Conservation (phyloP, 208 protist species). For the Leishmania turanica region DNA sequence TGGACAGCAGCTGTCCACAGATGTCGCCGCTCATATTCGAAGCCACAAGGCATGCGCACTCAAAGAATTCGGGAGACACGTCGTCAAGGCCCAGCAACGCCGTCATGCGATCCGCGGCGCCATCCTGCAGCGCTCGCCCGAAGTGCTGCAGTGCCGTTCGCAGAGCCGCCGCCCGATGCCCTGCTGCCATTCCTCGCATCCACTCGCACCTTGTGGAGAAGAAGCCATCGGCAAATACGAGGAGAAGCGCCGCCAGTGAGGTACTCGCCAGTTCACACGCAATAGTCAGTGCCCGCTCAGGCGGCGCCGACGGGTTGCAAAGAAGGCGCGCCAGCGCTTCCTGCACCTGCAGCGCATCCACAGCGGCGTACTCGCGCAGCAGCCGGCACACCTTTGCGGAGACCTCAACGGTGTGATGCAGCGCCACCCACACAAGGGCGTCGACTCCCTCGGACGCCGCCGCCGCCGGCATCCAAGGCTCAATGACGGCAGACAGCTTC, state of each 20-base stretch:
- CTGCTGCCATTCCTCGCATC: slow-evolving; percentile 12
- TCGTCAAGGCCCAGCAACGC: slow-evolving; percentile 9
- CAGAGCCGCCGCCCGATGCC: slow-evolving; percentile 7
- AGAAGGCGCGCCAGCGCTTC: slow-evolving; percentile 21
- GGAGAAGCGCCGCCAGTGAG: slow-evolving; percentile 23
- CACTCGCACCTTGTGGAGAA: slow-evolving; percentile 16
- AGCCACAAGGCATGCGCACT: slow-evolving; percentile 31
- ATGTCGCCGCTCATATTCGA: slow-evolving; percentile 2
- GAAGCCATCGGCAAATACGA: slow-evolving; percentile 27
- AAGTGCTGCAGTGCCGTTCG: slow-evolving; percentile 17
- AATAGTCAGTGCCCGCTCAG: slow-evolving; percentile 20
- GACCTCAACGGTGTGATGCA: slow-evolving; percentile 11
- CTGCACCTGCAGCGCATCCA: slow-evolving; percentile 10
- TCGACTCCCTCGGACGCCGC: slow-evolving; percentile 21
- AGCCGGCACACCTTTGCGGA: slow-evolving; percentile 26
- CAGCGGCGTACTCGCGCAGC: slow-evolving; percentile 25
- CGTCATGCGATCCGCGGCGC: slow-evolving; percentile 13
- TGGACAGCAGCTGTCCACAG: slow-evolving; percentile 7
- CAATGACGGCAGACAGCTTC: slow-evolving; percentile 36
- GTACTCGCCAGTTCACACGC: slow-evolving; percentile 25
- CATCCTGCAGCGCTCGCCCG: slow-evolving; percentile 9
- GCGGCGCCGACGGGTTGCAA: slow-evolving; percentile 1
- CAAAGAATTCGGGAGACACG: slow-evolving; percentile 30
- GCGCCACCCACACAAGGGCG: slow-evolving; percentile 34
- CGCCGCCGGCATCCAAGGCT: slow-evolving; percentile 38